Percentiles rank a stretch among this genome's conserved stretches.
phyloP scores from a whole-genome alignment of 1,139 yeast species.

The Zygosaccharomyces sapae region DNA sequence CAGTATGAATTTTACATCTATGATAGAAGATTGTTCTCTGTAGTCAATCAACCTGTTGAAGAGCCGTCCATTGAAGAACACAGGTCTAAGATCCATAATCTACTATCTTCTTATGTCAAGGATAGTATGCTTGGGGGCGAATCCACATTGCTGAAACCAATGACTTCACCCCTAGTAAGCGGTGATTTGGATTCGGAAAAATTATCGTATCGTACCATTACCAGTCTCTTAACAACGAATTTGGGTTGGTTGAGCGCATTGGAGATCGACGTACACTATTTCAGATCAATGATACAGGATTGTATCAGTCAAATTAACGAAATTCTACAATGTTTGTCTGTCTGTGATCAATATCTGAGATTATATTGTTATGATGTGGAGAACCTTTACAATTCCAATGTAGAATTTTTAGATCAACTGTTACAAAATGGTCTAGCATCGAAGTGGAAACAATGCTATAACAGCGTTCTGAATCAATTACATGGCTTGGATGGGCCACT shows the following conservation, averaged over 20 bases:
- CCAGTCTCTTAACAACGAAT: conserved; percentile 43
- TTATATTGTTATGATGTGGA: conserved; percentile 50
- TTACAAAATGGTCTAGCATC: conserved; percentile 46
- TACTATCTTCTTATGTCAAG: conserved; percentile 5
- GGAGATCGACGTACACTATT: conserved; percentile 42
- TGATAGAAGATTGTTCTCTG: conserved; percentile 52
- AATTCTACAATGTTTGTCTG: conserved; percentile 50
- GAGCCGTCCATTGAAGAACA: conserved; percentile 1
- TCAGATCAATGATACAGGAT: conserved; percentile 33
- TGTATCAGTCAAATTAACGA: conserved; percentile 32
- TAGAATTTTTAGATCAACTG: conserved; percentile 46
- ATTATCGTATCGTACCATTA: conserved; percentile 21
- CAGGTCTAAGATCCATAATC: background rate
- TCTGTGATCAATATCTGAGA: conserved; percentile 56
- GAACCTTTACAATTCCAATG: conserved; percentile 48
- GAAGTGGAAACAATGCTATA: conserved; percentile 48
- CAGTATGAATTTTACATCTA: conserved; percentile 52
- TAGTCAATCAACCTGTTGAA: conserved; percentile 20
- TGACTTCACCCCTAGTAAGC: conserved; percentile 42
- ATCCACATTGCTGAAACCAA: conserved; percentile 41
- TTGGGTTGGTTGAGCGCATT: conserved; percentile 52
- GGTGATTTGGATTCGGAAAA: conserved; percentile 19
- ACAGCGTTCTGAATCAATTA: conserved; percentile 33
- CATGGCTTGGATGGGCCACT: conserved; percentile 39
- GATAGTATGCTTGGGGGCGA: conserved; percentile 23